Evolutionary conservation across 345 rosid genomes (phyloP).

Genomic region (Durio zibethinus): DNA sequence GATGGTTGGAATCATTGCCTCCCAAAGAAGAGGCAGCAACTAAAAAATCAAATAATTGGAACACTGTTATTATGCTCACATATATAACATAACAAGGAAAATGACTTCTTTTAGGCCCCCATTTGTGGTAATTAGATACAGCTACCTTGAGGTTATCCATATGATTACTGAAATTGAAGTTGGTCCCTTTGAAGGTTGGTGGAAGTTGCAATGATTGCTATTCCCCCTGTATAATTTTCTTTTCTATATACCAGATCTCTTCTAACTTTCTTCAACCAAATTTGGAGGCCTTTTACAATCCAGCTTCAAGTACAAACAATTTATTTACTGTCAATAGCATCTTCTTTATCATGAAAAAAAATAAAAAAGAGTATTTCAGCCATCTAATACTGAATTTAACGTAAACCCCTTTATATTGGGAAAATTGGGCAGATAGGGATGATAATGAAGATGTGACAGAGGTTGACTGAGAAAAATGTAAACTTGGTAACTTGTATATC

Average conservation of each 20-base stretch:
- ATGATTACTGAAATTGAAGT: too few relatives aligned
- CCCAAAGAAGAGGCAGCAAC: too few relatives aligned
- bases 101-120: not conserved
- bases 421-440: not conserved
- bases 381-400: conserved; percentile 5
- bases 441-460: not conserved
- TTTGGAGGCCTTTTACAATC: not conserved
- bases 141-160: not conserved
- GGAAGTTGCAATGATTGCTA: not conserved
- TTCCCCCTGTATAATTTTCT: not conserved
- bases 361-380: not conserved
- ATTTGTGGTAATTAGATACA: not conserved
- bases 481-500: too few relatives aligned
- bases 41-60: too few relatives aligned
- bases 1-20: not conserved
- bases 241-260: not conserved
- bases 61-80: too few relatives aligned
- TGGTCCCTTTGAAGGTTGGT: not conserved
- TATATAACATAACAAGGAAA: too few relatives aligned
- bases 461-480: not conserved
- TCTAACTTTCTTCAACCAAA: not conserved
- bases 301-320: not conserved
- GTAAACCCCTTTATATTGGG: not conserved
- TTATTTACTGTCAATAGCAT: not conserved
- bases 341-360: not conserved